These are phyloP conservation scores for Pestalotiopsis sp. DNA, from an alignment of 2,329 filamentous ascomycete species.

Conservation along the genomic window DNA sequence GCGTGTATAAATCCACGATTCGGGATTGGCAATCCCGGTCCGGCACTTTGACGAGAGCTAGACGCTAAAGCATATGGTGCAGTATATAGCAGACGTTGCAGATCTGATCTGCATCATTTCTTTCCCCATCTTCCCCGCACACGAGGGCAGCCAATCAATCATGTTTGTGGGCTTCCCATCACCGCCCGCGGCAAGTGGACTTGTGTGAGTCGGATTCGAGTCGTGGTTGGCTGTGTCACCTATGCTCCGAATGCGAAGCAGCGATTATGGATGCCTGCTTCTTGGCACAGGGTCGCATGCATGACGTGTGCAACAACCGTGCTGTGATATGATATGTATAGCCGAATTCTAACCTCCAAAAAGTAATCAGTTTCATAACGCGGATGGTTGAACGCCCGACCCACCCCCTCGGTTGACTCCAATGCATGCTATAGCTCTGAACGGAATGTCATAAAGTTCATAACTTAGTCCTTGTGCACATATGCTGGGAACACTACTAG, in stretches of 20 bases:
- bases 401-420: neutral
- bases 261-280: neutral
- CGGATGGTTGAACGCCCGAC: neutral
- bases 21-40: neutral
- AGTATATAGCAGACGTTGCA: neutral
- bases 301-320: neutral
- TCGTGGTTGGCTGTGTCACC: neutral
- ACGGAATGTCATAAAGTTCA: too few species aligned
- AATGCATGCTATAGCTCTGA: neutral
- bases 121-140: neutral
- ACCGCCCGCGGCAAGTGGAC: neutral
- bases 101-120: neutral
- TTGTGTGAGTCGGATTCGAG: neutral
- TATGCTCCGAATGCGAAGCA: neutral
- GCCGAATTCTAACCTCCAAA: neutral
- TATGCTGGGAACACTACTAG: too few species aligned
- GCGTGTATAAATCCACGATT: neutral
- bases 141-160: neutral
- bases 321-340: neutral
- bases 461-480: too few species aligned
- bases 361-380: neutral
- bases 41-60: neutral
- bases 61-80: neutral
- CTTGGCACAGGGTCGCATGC: neutral
- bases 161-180: neutral